phyloP scores from a whole-genome alignment of 768 basidiomycete genomes.

The Naganishia vishniacii region DNA sequence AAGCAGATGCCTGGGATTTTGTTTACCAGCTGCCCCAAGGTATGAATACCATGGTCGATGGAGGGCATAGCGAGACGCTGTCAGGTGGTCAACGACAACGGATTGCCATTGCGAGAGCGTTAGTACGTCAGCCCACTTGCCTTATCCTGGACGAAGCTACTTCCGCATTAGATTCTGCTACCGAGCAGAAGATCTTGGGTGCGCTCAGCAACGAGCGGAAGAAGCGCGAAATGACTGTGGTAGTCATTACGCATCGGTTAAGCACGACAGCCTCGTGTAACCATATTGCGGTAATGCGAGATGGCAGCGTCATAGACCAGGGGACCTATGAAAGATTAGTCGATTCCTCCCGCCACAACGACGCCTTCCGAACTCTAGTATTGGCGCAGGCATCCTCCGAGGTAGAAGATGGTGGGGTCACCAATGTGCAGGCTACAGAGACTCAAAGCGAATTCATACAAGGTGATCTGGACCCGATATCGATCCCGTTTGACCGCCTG shows the following conservation, averaged over 20 bases:
- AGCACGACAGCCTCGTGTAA: constrained; percentile 29
- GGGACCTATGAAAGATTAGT: constrained; percentile 42
- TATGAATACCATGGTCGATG: constrained; percentile 36
- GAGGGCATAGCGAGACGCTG: constrained; percentile 40
- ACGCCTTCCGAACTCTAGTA: constrained; percentile 35
- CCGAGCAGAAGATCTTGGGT: constrained; percentile 32
- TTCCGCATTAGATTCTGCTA: constrained; percentile 34
- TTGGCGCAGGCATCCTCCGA: not conserved
- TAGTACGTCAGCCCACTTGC: not conserved
- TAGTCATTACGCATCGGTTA: constrained; percentile 37
- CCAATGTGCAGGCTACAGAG: not conserved
- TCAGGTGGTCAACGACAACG: constrained; percentile 34
- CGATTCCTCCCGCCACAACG: constrained; percentile 26
- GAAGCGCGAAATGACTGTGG: constrained; percentile 31
- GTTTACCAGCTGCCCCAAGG: constrained; percentile 42
- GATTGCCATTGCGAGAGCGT: constrained; percentile 5
- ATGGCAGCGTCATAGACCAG: constrained; percentile 33
- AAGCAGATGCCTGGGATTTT: constrained; percentile 46
- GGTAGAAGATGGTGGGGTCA: not conserved
- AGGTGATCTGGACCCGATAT: not conserved
- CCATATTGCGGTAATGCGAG: constrained; percentile 39
- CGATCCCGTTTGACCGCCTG: not conserved
- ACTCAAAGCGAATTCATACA: not conserved
- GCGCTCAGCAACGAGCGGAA: constrained; percentile 9
- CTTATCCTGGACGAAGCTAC: constrained; percentile 41